phyloP scores from a whole-genome alignment of 2,329 filamentous ascomycete species.

The Cladophialophora chaetospira region DNA sequence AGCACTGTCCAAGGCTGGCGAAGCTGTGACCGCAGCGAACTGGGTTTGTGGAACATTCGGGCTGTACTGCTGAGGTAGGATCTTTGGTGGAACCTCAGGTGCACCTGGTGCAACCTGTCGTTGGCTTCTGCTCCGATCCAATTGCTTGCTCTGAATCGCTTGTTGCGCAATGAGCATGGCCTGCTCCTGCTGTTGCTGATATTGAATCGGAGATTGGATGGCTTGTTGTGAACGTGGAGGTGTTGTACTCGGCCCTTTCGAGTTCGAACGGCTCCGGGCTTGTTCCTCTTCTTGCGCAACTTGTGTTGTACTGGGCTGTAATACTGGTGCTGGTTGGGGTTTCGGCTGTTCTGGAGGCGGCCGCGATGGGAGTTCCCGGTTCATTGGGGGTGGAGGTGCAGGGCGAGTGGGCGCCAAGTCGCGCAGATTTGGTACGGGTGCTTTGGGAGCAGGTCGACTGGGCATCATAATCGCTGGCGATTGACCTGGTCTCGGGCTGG shows the following conservation, averaged over 20 bases:
- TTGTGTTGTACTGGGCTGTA: constrained; percentile 57
- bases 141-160: constrained; percentile 67
- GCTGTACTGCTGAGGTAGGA: constrained; percentile 29
- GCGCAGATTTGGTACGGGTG: constrained; percentile 58
- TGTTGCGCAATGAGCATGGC: constrained; percentile 79
- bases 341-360: constrained; percentile 12
- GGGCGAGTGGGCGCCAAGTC: constrained; percentile 45
- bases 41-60: constrained; percentile 41
- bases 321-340: constrained; percentile 22
- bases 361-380: constrained; percentile 21
- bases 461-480: constrained; percentile 68
- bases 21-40: constrained; percentile 41
- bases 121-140: constrained; percentile 75
- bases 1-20: constrained; percentile 41
- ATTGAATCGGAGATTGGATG: constrained; percentile 46
- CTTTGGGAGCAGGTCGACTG: constrained; percentile 80
- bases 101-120: constrained; percentile 59
- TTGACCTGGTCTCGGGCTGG: constrained; percentile 55
- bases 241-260: constrained; percentile 39
- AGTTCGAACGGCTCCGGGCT: constrained; percentile 69
- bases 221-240: constrained; percentile 21
- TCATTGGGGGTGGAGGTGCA: constrained; percentile 39
- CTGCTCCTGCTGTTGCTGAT: constrained; percentile 76
- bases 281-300: constrained; percentile 70
- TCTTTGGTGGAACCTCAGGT: constrained; percentile 46